Evolutionary conservation across 2,329 filamentous ascomycete genomes (phyloP).

Genomic region (Fusarium avenaceum): DNA sequence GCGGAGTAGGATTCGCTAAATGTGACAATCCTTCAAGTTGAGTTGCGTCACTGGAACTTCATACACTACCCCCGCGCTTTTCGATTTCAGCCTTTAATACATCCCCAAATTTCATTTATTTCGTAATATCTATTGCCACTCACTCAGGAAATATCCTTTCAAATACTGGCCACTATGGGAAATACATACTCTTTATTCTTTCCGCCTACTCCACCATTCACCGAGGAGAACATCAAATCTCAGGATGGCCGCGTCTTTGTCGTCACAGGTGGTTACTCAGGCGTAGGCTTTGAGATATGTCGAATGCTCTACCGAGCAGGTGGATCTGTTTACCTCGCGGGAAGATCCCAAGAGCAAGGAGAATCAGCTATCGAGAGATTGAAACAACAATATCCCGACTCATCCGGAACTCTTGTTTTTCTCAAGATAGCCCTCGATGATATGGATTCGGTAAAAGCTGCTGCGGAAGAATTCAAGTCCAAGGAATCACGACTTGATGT

Average conservation of each 20-base stretch:
- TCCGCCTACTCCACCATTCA: slow-evolving; percentile 11
- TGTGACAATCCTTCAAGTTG: not conserved
- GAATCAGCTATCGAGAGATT: slow-evolving; percentile 14
- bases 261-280: slow-evolving; percentile 38
- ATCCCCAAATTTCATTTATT: not conserved
- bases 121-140: not conserved
- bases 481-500: slow-evolving; percentile 29
- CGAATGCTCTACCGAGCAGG: slow-evolving; percentile 26
- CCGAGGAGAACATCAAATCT: slow-evolving; percentile 4
- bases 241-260: slow-evolving; percentile 27
- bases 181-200: slow-evolving; percentile 26
- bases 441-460: slow-evolving; percentile 19
- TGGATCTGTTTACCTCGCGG: slow-evolving; percentile 35
- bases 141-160: not conserved
- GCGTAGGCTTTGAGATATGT: slow-evolving; percentile 34
- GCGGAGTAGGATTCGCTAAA: not conserved
- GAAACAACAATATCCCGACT: not conserved
- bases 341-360: slow-evolving; percentile 25
- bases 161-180: not conserved
- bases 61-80: not conserved
- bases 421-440: slow-evolving; percentile 25
- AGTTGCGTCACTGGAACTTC: not conserved
- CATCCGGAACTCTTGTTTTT: slow-evolving; percentile 16
- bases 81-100: not conserved
- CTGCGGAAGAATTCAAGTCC: slow-evolving; percentile 15